Conservation (phyloP, 2,329 filamentous ascomycete species). For the Dryadomyces sulphureus region DNA sequence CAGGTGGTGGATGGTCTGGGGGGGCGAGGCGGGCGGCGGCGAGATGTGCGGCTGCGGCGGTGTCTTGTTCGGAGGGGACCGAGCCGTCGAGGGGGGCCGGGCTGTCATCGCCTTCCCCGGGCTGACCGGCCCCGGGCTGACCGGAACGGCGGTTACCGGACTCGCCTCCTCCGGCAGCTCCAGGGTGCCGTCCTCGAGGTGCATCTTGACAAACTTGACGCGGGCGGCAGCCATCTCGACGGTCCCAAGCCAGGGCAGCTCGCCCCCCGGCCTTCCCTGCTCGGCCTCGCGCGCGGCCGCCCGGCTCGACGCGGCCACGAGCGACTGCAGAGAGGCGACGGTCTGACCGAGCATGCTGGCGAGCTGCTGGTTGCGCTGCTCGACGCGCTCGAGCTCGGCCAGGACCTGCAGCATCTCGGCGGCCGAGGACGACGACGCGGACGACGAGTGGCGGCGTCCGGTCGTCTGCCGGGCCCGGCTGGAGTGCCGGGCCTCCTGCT, state of each 20-base stretch:
- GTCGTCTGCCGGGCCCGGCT: constrained; percentile 17
- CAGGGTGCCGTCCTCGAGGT: constrained; percentile 36
- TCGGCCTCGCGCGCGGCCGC: constrained; percentile 4
- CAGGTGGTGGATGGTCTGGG: constrained; percentile 22
- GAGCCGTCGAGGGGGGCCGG: too few relatives aligned
- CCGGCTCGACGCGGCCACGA: constrained; percentile 30
- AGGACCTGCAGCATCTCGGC: constrained; percentile 1
- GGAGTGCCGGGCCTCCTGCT: constrained; percentile 40
- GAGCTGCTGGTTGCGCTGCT: constrained; percentile 51
- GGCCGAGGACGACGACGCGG: too few relatives aligned
- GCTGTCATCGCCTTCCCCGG: too few relatives aligned
- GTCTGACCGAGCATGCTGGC: constrained; percentile 55
- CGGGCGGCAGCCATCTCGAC: constrained; percentile 47
- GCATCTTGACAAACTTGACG: constrained; percentile 49
- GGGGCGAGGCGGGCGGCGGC: constrained; percentile 1
- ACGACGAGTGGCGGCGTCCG: not conserved
- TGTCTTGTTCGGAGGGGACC: not conserved
- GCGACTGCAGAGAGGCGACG: constrained; percentile 44
- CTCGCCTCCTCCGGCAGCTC: constrained; percentile 10
- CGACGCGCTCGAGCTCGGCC: constrained; percentile 24
- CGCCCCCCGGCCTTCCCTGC: constrained; percentile 10
- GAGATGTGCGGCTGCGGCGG: not conserved
- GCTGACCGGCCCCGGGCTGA: not conserved
- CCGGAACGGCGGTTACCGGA: not conserved
- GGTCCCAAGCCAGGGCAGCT: constrained; percentile 32